phyloP scores from a whole-genome alignment of 805 yeast species.

The Candida suzukii region DNA sequence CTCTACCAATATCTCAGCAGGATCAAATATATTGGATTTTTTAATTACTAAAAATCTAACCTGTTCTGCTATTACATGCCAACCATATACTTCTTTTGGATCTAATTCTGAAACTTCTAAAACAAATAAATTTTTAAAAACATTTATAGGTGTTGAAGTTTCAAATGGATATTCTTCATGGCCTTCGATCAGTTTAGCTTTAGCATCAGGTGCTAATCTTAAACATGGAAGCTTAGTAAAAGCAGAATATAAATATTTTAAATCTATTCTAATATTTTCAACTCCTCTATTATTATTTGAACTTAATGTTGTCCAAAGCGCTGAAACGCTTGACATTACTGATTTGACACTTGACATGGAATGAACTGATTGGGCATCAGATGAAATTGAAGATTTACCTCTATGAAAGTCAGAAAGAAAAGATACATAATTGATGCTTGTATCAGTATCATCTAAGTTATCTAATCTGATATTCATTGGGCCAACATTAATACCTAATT shows the following conservation, averaged over 20 bases:
- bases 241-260: conserved; percentile 52
- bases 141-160: conserved; percentile 55
- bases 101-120: conserved; percentile 54
- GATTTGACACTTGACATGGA: conserved; percentile 55
- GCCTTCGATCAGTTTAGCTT: conserved; percentile 48
- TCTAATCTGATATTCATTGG: conserved; percentile 56
- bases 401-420: conserved; percentile 49
- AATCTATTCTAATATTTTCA: conserved; percentile 33
- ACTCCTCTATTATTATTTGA: conserved; percentile 35
- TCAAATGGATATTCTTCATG: conserved; percentile 70
- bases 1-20: conserved; percentile 43
- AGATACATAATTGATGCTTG: conserved; percentile 45
- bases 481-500: conserved; percentile 43
- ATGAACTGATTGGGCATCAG: conserved; percentile 41
- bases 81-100: conserved; percentile 59
- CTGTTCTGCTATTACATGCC: conserved; percentile 51
- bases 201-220: conserved; percentile 51
- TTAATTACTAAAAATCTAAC: conserved; percentile 48
- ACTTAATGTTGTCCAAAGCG: conserved; percentile 30
- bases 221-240: conserved; percentile 63
- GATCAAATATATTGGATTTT: conserved; percentile 41
- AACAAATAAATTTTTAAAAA: conserved; percentile 57
- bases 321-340: conserved; percentile 37
- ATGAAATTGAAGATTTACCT: conserved; percentile 24
- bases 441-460: conserved; percentile 43